Evolutionary conservation across 1,284 basidiomycete species (phyloP).

Genomic region (Rhizoctonia solani): DNA sequence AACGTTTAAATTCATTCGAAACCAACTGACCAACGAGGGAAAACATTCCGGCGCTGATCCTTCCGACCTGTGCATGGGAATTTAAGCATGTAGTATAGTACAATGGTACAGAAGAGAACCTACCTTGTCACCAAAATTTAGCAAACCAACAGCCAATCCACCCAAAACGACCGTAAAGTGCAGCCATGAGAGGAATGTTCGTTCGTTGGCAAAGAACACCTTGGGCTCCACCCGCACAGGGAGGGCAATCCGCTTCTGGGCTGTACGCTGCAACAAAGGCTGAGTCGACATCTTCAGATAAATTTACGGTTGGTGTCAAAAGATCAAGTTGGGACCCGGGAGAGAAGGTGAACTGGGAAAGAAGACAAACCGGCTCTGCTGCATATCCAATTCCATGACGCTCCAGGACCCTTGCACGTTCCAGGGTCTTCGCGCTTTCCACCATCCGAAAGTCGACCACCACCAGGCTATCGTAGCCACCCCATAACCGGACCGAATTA

Average conservation of each 20-base stretch:
- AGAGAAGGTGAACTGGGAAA: slow-evolving; percentile 34
- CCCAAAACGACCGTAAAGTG: slow-evolving; percentile 95
- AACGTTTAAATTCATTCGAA: neutral
- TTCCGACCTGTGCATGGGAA: slow-evolving; percentile 65
- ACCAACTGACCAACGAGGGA: slow-evolving; percentile 77
- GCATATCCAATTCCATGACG: slow-evolving; percentile 26
- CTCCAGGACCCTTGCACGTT: slow-evolving; percentile 29
- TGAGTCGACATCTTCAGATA: slow-evolving; percentile 92
- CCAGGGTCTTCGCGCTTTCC: slow-evolving; percentile 7
- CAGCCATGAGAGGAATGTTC: slow-evolving; percentile 91
- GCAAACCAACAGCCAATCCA: slow-evolving; percentile 89
- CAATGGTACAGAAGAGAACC: slow-evolving; percentile 38
- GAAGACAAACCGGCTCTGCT: neutral
- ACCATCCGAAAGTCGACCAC: slow-evolving; percentile 7
- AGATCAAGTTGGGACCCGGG: slow-evolving; percentile 17
- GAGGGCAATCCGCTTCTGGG: slow-evolving; percentile 92
- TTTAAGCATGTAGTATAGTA: neutral
- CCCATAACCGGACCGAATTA: slow-evolving; percentile 34
- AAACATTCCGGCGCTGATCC: slow-evolving; percentile 92
- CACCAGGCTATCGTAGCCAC: too few relatives aligned
- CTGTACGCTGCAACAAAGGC: slow-evolving; percentile 94
- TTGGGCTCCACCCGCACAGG: slow-evolving; percentile 94
- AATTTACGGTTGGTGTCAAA: too few relatives aligned
- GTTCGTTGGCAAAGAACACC: slow-evolving; percentile 94
- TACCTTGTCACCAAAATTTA: slow-evolving; percentile 95